Evolutionary conservation across 352 stramenopile species (phyloP), one percentile per base, ranked within the genome.

Genomic region (Globisporangium viniferum): DNA sequence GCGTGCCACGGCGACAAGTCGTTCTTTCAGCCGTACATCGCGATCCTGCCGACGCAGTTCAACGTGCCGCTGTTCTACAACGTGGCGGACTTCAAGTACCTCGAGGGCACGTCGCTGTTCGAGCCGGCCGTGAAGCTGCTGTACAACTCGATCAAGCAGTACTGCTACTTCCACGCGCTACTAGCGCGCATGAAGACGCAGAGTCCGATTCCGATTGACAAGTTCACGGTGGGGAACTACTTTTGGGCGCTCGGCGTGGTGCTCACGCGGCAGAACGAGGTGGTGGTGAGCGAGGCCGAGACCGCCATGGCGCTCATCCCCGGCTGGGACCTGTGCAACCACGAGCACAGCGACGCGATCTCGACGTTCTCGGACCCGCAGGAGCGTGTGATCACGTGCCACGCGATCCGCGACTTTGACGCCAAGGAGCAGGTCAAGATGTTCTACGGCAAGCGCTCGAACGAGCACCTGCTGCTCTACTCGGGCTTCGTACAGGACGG

Each of bases 261-360:
- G 59, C 72, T 90, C 27, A 90, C 81, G n/a, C 76, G 81, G 9
- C 81, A 90, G 66, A 90, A 90, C 66, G 74, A 84, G 55, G 73
- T 84, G n/a, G 70, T 64, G 27, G 66, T 79, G 12, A 49, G 36
- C 24, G 59, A 68, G 3, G 63, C 59, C 15, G 69, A 77, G 20
- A 56, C 66, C 29, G 70, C 71, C 8, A 69, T 90, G 61, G 81
- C 78, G 41, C 73, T 90, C 48, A 88, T 90, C 54, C 81, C 81
- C 0, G 79, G 81, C 5, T 90, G 81, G 79, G 81, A 90, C 56
- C 76, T 90, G 66, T 88, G 79, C 72, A 90, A 90, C 66, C 81
- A 90, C 69, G 81, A 86, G 54, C 58, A 66, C n/a, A 75, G 74
- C 29, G 73, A 76, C 3, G 49, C 61, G 2, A 81, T 87, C 70